These are phyloP conservation scores for Trametes elegans DNA, from an alignment of 768 basidiomycete genomes.

Conservation along the genomic window DNA sequence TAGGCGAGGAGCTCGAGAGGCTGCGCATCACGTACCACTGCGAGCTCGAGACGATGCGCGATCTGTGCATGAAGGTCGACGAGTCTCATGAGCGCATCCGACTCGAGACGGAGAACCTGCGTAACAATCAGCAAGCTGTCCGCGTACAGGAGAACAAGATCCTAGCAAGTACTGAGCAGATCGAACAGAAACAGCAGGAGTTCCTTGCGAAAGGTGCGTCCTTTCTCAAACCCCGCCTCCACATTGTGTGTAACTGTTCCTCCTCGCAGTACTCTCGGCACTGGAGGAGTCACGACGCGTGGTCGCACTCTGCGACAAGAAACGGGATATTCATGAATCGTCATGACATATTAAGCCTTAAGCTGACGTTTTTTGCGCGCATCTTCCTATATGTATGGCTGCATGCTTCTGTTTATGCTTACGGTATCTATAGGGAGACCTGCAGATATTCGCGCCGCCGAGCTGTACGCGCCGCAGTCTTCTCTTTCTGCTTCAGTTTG, in stretches of 20 bases:
- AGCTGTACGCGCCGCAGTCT: neutral
- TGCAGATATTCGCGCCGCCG: neutral
- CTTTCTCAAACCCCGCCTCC: too few relatives aligned
- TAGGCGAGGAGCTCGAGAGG: constrained; percentile 61
- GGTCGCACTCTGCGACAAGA: constrained; percentile 43
- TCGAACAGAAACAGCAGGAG: constrained; percentile 40
- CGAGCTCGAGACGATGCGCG: constrained; percentile 59
- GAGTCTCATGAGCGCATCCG: constrained; percentile 38
- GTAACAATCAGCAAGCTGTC: constrained; percentile 40
- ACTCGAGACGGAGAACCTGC: constrained; percentile 40
- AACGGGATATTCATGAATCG: constrained; percentile 35
- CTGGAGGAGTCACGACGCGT: constrained; percentile 46
- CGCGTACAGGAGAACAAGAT: constrained; percentile 42
- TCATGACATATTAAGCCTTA: neutral
- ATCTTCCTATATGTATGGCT: too few relatives aligned
- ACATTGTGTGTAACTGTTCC: too few relatives aligned
- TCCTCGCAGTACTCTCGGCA: constrained; percentile 36
- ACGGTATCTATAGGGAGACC: neutral
- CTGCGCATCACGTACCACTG: constrained; percentile 56
- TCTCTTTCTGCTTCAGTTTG: neutral
- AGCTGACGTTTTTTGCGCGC: too few relatives aligned
- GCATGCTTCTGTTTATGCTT: neutral
- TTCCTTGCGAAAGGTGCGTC: constrained; percentile 42
- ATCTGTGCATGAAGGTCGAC: constrained; percentile 52
- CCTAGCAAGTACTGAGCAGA: constrained; percentile 36